Evolutionary conservation across 2,329 filamentous ascomycete genomes (phyloP).

Genomic region (Pseudogymnoascus sp.): DNA sequence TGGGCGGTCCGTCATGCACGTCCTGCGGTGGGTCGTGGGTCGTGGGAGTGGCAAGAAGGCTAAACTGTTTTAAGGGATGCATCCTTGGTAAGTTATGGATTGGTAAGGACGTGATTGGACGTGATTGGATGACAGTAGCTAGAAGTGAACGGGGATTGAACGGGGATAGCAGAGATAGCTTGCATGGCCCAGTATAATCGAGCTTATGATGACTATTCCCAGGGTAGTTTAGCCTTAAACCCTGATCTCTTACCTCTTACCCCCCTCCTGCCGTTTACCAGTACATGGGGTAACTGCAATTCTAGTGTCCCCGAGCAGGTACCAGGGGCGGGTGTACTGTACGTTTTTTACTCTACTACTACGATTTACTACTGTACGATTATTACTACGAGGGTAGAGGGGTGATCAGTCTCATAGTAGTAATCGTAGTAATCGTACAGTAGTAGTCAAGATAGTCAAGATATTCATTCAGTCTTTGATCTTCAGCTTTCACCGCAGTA

Average conservation of each 20-base stretch:
- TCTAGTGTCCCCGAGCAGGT: background rate
- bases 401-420: background rate
- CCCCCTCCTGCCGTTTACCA: background rate
- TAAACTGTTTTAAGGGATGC: background rate
- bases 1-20: background rate
- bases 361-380: too few relatives aligned
- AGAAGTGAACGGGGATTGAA: too few relatives aligned
- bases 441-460: background rate
- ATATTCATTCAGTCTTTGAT: background rate
- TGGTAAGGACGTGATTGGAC: background rate
- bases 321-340: background rate
- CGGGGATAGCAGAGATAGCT: background rate
- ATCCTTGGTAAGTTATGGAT: background rate
- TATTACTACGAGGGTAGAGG: background rate
- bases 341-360: background rate
- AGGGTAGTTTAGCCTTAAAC: constrained; percentile 2
- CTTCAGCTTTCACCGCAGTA: background rate
- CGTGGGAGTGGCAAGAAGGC: too few relatives aligned
- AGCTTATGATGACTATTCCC: background rate
- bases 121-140: background rate
- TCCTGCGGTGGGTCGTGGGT: too few relatives aligned
- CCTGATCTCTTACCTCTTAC: background rate
- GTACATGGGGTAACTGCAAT: background rate
- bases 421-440: background rate
- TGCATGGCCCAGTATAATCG: too few relatives aligned